A percentile compares a stretch with the other conserved stretches of the same genome.
phyloP scores from a whole-genome alignment of 441 rosid species.

The Adansonia gregorii region DNA sequence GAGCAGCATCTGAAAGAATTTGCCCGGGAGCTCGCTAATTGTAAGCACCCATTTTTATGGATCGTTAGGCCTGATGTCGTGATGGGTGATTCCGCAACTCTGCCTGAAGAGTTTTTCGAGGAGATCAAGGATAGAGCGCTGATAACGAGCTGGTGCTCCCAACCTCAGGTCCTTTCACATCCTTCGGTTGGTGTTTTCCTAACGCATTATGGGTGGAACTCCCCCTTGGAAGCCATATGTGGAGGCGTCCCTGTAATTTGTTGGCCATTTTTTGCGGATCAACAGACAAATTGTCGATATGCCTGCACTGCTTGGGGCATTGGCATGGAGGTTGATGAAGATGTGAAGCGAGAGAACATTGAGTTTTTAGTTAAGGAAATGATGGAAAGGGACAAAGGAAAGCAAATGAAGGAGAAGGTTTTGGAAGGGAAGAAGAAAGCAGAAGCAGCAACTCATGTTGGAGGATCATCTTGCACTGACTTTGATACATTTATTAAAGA shows the following conservation, averaged over 20 bases:
- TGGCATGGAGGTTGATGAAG: conserved; percentile 35
- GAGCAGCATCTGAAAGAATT: conserved; percentile 30
- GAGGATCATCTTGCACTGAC: conserved; percentile 29
- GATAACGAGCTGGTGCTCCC: conserved; percentile 34
- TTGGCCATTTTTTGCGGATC: conserved; percentile 32
- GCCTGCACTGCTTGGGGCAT: conserved; percentile 37
- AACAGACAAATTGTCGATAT: conserved; percentile 34
- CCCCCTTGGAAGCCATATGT: not conserved
- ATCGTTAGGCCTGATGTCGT: conserved; percentile 30
- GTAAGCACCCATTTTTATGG: conserved; percentile 30
- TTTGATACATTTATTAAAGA: conserved; percentile 31
- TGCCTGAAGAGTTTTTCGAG: conserved; percentile 21
- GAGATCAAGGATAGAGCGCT: conserved; percentile 23
- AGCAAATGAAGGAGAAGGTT: conserved; percentile 28
- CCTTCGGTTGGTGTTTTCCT: conserved; percentile 31
- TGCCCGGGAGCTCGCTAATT: conserved; percentile 31
- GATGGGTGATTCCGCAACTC: conserved; percentile 13
- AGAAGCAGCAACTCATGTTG: conserved; percentile 24
- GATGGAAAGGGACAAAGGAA: conserved; percentile 36
- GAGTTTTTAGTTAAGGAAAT: conserved; percentile 29
- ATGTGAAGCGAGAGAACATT: conserved; percentile 31
- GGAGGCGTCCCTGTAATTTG: conserved; percentile 22
- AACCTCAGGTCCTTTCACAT: conserved; percentile 31
- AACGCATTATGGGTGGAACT: conserved; percentile 41
- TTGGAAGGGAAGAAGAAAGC: conserved; percentile 40